Conservation (phyloP, 495 filamentous ascomycete genomes). For the Peziza echinospora region DNA sequence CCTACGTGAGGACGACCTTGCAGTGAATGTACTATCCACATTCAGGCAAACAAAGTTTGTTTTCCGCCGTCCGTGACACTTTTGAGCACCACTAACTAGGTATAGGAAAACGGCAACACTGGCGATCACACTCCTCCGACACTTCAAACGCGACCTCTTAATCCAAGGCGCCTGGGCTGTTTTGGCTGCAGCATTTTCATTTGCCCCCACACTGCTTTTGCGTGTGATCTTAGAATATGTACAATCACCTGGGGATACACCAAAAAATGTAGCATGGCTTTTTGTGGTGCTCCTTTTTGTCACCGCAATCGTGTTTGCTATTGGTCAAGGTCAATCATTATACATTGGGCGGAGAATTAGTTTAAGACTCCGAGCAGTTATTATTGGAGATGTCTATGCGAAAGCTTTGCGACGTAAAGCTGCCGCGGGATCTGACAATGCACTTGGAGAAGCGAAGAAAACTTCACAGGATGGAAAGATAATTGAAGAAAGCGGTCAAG, state of each 20-base stretch:
- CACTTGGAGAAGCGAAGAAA: slow-evolving; percentile 33
- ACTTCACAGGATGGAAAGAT: slow-evolving; percentile 22
- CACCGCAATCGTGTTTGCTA: slow-evolving; percentile 52
- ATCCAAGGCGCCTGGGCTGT: slow-evolving; percentile 63
- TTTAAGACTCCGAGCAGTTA: slow-evolving; percentile 76
- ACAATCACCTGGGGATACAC: slow-evolving; percentile 55
- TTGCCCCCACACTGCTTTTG: slow-evolving; percentile 75
- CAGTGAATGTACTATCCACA: slow-evolving; percentile 49
- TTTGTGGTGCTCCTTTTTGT: slow-evolving; percentile 79
- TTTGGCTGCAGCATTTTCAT: slow-evolving; percentile 58
- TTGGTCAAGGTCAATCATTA: slow-evolving; percentile 69
- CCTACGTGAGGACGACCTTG: slow-evolving; percentile 66
- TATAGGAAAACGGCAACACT: slow-evolving; percentile 63
- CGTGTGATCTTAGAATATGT: slow-evolving; percentile 84
- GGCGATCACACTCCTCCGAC: slow-evolving; percentile 57
- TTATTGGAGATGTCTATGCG: slow-evolving; percentile 93
- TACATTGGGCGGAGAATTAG: slow-evolving; percentile 88
- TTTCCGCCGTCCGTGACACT: neutral
- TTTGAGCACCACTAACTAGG: neutral
- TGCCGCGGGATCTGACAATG: slow-evolving; percentile 47
- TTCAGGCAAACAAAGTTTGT: slow-evolving; percentile 42
- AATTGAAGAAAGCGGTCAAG: slow-evolving; percentile 40
- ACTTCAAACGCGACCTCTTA: slow-evolving; percentile 58
- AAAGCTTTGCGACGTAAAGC: slow-evolving; percentile 89
- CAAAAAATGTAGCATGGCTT: slow-evolving; percentile 83